A percentile compares a stretch with the other conserved stretches of the same genome.
phyloP scores from a whole-genome alignment of 208 protist species.

The Balamuthia mandrillaris region DNA sequence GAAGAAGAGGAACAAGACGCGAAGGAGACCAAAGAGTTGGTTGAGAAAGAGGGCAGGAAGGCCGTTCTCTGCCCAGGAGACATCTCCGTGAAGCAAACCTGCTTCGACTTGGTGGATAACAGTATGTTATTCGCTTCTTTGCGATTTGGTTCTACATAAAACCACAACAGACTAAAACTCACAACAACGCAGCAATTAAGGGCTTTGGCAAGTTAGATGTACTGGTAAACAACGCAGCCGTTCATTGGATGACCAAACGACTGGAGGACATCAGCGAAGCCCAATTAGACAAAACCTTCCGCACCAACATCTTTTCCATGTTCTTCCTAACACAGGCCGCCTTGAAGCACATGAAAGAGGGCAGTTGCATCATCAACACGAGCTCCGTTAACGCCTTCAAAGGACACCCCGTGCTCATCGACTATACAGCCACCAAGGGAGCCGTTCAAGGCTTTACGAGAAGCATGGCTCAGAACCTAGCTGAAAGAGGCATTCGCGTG shows the following conservation, averaged over 20 bases:
- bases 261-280: conserved; percentile 58
- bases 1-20: no score
- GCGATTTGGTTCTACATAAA: no score
- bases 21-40: conserved; percentile 45
- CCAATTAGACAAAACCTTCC: conserved; percentile 55
- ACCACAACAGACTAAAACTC: no score
- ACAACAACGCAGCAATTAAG: no score
- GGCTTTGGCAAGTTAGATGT: conserved; percentile 42
- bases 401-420: conserved; percentile 44
- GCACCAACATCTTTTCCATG: conserved; percentile 62
- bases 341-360: conserved; percentile 43
- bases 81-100: conserved; percentile 44
- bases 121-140: no score
- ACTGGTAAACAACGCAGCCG: conserved; percentile 56
- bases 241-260: conserved; percentile 31
- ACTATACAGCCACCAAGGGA: conserved; percentile 64
- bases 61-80: conserved; percentile 50
- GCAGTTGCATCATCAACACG: conserved; percentile 61
- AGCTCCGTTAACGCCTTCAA: conserved; percentile 46
- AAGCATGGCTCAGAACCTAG: conserved; percentile 49
- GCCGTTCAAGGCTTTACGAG: conserved; percentile 60
- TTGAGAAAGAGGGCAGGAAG: conserved; percentile 54
- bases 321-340: conserved; percentile 52
- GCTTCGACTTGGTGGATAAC: conserved; percentile 45
- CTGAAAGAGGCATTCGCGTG: conserved; percentile 54